Base-by-base conservation (phyloP, 306 rosid genomes). In the Cucumis cinereus region DNA sequence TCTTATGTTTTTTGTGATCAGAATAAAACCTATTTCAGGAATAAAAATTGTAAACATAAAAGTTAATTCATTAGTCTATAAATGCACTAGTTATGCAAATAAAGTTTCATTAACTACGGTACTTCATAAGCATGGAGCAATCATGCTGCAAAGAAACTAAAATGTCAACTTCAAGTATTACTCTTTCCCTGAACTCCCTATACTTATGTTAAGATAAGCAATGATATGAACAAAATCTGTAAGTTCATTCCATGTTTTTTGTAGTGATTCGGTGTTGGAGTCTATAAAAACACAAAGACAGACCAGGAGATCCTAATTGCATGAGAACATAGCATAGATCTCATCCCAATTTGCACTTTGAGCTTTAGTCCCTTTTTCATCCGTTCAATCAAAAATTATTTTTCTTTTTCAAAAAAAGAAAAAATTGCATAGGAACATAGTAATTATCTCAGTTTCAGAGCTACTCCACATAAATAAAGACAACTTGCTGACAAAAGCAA, bases 21-120 rank as follows among this genome's bases (percentile, higher is more conserved):
- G 92, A 81, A 81, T 83, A 84, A 79, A 91, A 90, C 89, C 98
- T 93, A 75, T 61, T 66, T 64, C 77, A 40, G 79, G 58, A 33
- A 38, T 40, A 20, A 62, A 57, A 70, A 60, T 36, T 26, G 55
- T 38, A 57, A 36, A 22, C 66, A 75, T 58, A 50, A 17, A 10
- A 52, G 26, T 35, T 15, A n/a, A 17, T 50, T 3, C 10, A 59
- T 58, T 45, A 11, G 45, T 33, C 67, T 26, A 59, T 9, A 22
- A n/a, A 38, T 10, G 43, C 33, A 58, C 43, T 54, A 22, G 28
- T 33, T 15, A 47, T 68, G 17, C 2, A 35, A 35, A 74, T 13
- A 36, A 11, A 33, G 19, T 55, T 53, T 35, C 53, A 12, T 55
- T 10, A 17, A 12, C 38, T 67, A 22, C 0, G 22, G 40, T 40